phyloP scores from a whole-genome alignment of 129 eudicot genomes.

The Heracleum sosnowskyi region DNA sequence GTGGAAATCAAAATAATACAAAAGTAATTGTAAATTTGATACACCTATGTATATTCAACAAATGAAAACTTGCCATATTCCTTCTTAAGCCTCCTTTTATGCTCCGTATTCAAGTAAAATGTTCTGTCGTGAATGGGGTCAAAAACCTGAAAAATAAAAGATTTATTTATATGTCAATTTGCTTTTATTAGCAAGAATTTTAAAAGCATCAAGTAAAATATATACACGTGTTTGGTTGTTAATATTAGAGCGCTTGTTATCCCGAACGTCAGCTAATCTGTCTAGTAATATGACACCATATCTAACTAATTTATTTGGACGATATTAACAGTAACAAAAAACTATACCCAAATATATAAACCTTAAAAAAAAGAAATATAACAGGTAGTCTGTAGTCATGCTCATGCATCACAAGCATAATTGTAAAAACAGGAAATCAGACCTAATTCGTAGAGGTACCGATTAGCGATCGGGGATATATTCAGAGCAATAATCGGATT shows the following conservation, averaged over 20 bases:
- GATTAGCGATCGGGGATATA: too few relatives aligned
- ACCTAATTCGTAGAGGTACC: too few relatives aligned
- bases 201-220: background rate
- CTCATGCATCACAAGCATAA: background rate
- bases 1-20: background rate
- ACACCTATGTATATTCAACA: background rate
- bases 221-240: background rate
- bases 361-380: background rate
- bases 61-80: constrained; percentile 1
- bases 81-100: constrained; percentile 2
- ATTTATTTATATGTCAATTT: background rate
- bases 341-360: background rate
- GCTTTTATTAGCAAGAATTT: background rate
- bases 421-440: too few relatives aligned
- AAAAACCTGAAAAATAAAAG: background rate
- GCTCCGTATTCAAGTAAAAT: background rate
- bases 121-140: background rate
- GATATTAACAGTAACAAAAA: background rate
- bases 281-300: background rate
- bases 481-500: too few relatives aligned
- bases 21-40: background rate
- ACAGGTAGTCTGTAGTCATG: too few relatives aligned
- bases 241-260: background rate
- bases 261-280: background rate
- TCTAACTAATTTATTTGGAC: background rate